phyloP scores from a whole-genome alignment of 176 grass and related monocot species.

The Zoysia pacifica region DNA sequence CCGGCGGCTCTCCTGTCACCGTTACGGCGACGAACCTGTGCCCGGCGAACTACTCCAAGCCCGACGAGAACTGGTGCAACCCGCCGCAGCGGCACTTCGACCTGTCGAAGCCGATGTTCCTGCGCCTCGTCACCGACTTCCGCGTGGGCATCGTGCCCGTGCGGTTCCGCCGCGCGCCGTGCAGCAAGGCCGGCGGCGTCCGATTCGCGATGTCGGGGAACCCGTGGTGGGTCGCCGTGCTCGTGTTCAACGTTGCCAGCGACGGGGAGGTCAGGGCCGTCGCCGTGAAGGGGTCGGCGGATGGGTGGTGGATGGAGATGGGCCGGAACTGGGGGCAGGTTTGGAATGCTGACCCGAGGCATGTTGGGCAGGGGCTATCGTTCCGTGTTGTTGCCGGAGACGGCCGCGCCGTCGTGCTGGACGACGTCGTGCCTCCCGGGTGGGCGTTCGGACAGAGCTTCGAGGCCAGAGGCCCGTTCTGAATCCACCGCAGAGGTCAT shows the following conservation, averaged over 20 bases:
- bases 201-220: constrained; percentile 38
- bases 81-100: constrained; percentile 38
- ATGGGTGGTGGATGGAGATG: constrained; percentile 43
- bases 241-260: constrained; percentile 48
- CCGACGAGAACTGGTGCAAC: constrained; percentile 34
- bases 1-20: background rate
- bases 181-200: constrained; percentile 52
- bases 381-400: constrained; percentile 24
- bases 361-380: constrained; percentile 30
- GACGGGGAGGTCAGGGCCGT: constrained; percentile 30
- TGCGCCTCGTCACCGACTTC: constrained; percentile 50
- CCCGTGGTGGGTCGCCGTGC: constrained; percentile 52
- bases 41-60: constrained; percentile 33
- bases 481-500: background rate
- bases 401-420: constrained; percentile 5
- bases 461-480: constrained; percentile 14
- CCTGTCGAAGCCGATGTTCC: constrained; percentile 38
- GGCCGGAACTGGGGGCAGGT: constrained; percentile 37
- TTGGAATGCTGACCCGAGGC: background rate
- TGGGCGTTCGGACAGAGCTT: constrained; percentile 38
- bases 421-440: constrained; percentile 14
- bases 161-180: constrained; percentile 53
- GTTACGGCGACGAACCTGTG: constrained; percentile 32
- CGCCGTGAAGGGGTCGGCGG: constrained; percentile 19
- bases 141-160: constrained; percentile 65